Base-by-base conservation (phyloP, 805 yeast species). In the Debaryomyces prosopidis region DNA sequence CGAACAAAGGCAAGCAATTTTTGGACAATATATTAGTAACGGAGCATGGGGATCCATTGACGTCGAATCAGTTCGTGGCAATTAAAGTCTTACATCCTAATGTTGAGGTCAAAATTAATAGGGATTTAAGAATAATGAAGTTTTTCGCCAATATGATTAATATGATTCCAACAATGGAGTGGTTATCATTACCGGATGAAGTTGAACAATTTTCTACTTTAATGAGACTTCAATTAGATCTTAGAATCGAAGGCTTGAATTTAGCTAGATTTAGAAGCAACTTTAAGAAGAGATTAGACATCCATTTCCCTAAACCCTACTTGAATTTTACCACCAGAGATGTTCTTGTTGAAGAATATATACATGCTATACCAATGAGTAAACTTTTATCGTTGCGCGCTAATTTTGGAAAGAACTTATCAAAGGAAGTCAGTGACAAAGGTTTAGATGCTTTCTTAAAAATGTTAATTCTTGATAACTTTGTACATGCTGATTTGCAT, bases 111-210 rank as follows among this genome's bases (percentile, higher is more conserved):
- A 81, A 79, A 41, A 86, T 94, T 18, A 77, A 78, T 46, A 75
- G 98, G 46, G 99, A 94, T 63, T 74, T 94, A 54, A 77, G 75
- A 51, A 88, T 94, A 32, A 91, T 94, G 97, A 69, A 66, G 20
- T 80, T 85, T 51, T 86, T 91, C 59, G 99, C 99, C 2, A 64
- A 67, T 36, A 43, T 76, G 1, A 79, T 94, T 42, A 84, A 91
- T 56, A 56, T 61, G 5, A 69, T 94, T 5, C 99, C 99, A 4
- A 89, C 96, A 0, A 89, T 94, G 96, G 97, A 94, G 61, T 94
- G 99, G 99, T 73, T 94, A 4, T 88, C 97, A 3, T 69, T 94
- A 39, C 99, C 98, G 0, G 92, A 85, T 49, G 99, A 94, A 63
- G 98, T 92, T 2, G 87, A 84, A 36, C 94, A 91, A 57, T 94